These are phyloP conservation scores for Schizochytrium sp. DNA, from an alignment of 108 stramenopile species.

Conservation along the genomic window DNA sequence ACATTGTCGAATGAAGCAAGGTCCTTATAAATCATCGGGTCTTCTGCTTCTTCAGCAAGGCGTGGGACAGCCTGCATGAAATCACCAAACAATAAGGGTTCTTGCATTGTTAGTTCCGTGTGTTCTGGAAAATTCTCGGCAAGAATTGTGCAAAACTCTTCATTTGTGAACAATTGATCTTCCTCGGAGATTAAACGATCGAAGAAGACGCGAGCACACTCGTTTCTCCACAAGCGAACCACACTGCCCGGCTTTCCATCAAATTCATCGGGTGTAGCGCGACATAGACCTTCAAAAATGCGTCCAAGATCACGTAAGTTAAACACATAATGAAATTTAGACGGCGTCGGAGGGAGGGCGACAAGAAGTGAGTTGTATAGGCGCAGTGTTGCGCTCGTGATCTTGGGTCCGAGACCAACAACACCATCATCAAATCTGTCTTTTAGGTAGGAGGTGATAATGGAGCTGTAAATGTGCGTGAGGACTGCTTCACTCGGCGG, in stretches of 20 bases:
- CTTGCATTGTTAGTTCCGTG: conserved; percentile 55
- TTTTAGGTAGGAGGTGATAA: conserved; percentile 66
- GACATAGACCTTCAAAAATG: conserved; percentile 82
- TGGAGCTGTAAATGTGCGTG: conserved; percentile 74
- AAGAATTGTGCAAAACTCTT: conserved; percentile 68
- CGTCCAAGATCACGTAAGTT: conserved; percentile 80
- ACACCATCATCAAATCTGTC: conserved; percentile 71
- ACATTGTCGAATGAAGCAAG: conserved; percentile 72
- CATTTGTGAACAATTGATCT: conserved; percentile 67
- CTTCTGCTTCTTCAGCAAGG: conserved; percentile 73
- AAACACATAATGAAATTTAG: conserved; percentile 84
- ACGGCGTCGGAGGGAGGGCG: conserved; percentile 79
- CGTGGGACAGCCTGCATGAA: conserved; percentile 70
- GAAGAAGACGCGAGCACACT: conserved; percentile 77
- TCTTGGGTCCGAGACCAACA: conserved; percentile 69
- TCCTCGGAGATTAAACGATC: conserved; percentile 75
- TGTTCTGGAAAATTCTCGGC: conserved; percentile 63
- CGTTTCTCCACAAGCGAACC: conserved; percentile 80
- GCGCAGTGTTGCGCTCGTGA: conserved; percentile 71
- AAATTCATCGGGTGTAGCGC: conserved; percentile 75
- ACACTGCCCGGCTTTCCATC: conserved; percentile 49
- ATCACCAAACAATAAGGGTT: conserved; percentile 76
- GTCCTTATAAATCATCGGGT: conserved; percentile 78
- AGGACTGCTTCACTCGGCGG: conserved; percentile 75
- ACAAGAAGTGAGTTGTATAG: conserved; percentile 75